Evolutionary conservation across 768 basidiomycete species (phyloP).

Genomic region (Leccinum ochraceum): DNA sequence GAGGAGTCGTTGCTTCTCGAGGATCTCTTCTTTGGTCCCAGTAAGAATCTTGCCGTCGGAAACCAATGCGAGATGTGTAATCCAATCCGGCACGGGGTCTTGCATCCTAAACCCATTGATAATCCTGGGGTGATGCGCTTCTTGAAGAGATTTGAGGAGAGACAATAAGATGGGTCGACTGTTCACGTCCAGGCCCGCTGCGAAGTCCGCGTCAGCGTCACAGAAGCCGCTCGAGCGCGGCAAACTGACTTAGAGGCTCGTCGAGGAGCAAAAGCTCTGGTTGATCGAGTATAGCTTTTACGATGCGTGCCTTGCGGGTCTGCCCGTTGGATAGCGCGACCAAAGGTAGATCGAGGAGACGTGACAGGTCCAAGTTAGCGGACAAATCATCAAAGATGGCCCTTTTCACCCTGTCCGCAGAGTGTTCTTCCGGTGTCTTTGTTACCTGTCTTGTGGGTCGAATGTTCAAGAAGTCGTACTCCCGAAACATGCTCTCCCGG

Average conservation of each 20-base stretch:
- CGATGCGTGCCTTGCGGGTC: conserved; percentile 81
- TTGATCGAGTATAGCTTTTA: conserved; percentile 67
- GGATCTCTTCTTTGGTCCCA: conserved; percentile 51
- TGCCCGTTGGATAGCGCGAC: conserved; percentile 92
- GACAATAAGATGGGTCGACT: conserved; percentile 56
- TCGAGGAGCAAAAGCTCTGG: conserved; percentile 85
- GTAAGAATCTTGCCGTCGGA: conserved; percentile 48
- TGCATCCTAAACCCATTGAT: conserved; percentile 69
- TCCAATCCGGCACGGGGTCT: conserved; percentile 71
- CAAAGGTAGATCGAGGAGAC: conserved; percentile 78
- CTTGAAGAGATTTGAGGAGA: conserved; percentile 58
- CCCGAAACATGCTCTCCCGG: conserved; percentile 65
- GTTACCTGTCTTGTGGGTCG: conserved; percentile 23
- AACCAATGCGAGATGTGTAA: conserved; percentile 65
- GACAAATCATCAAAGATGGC: conserved; percentile 55
- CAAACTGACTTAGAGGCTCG: conserved; percentile 77
- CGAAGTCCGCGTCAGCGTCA: neutral
- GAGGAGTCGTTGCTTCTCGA: conserved; percentile 28
- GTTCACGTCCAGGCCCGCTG: conserved; percentile 76
- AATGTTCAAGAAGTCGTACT: conserved; percentile 41
- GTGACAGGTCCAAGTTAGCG: conserved; percentile 52
- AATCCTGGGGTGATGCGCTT: conserved; percentile 51
- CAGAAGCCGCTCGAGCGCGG: neutral
- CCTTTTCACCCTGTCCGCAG: conserved; percentile 29
- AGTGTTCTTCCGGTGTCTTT: conserved; percentile 27